Evolutionary conservation across 169 alveolate genomes (phyloP).

Genomic region (Hepatocystis sp.): DNA sequence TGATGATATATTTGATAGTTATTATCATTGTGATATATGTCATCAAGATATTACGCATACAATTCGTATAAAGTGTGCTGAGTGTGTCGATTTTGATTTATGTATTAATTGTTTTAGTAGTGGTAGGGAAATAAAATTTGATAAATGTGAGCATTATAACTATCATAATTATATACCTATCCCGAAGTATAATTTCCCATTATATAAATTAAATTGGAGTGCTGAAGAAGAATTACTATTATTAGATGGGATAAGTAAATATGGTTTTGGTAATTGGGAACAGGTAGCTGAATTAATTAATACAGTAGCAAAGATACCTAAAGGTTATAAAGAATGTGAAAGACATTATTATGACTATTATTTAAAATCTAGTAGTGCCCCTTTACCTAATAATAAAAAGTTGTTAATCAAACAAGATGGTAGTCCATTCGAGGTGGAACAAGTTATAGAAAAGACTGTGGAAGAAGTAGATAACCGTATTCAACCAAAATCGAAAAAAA

Average conservation of each 20-base stretch:
- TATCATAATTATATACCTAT: slow-evolving; percentile 91
- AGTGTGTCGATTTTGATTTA: slow-evolving; percentile 90
- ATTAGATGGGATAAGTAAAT: slow-evolving; percentile 91
- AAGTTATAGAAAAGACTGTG: slow-evolving; percentile 25
- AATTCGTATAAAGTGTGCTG: slow-evolving; percentile 91
- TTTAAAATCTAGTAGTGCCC: slow-evolving; percentile 87
- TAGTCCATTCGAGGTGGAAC: slow-evolving; percentile 63
- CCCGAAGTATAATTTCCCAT: slow-evolving; percentile 90
- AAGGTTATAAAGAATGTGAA: slow-evolving; percentile 88
- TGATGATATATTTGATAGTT: slow-evolving; percentile 68
- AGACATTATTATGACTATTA: slow-evolving; percentile 85
- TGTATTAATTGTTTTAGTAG: slow-evolving; percentile 91
- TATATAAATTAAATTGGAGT: slow-evolving; percentile 88
- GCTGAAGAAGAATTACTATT: slow-evolving; percentile 93
- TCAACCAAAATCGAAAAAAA: slow-evolving; percentile 76
- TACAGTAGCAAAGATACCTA: slow-evolving; percentile 79
- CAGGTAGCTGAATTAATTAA: slow-evolving; percentile 84
- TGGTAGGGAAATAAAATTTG: slow-evolving; percentile 88
- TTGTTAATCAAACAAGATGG: slow-evolving; percentile 66
- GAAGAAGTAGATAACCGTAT: slow-evolving; percentile 56
- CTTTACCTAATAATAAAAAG: slow-evolving; percentile 82
- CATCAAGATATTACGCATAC: slow-evolving; percentile 83
- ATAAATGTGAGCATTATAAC: slow-evolving; percentile 85
- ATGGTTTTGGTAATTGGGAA: slow-evolving; percentile 94
- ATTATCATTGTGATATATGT: slow-evolving; percentile 87